Evolutionary conservation across 2,329 filamentous ascomycete genomes (phyloP).

Genomic region (Intubia oerlemansii): DNA sequence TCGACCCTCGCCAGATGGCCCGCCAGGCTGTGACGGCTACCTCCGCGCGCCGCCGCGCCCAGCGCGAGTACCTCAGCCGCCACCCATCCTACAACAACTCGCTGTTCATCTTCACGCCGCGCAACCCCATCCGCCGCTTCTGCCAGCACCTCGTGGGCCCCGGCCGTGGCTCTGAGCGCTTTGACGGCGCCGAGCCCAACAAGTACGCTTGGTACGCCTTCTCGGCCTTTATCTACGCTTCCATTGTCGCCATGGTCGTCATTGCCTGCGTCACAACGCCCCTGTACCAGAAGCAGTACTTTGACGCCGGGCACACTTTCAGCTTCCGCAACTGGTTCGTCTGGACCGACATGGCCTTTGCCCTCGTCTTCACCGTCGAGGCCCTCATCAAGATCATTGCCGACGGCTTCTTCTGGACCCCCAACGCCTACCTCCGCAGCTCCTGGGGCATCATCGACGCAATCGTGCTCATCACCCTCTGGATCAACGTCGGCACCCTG

Average conservation of each 20-base stretch:
- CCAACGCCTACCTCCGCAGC: conserved; percentile 89
- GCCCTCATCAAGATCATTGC: conserved; percentile 83
- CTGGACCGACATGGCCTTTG: conserved; percentile 82
- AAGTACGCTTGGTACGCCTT: conserved; percentile 83
- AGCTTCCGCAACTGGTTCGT: conserved; percentile 74
- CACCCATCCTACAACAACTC: conserved; percentile 88
- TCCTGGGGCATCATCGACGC: conserved; percentile 95
- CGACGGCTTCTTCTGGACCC: conserved; percentile 89
- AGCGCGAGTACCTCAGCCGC: conserved; percentile 71
- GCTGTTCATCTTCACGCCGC: conserved; percentile 64
- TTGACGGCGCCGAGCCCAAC: conserved; percentile 78
- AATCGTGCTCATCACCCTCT: conserved; percentile 75
- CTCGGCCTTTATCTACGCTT: conserved; percentile 80
- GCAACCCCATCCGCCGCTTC: conserved; percentile 55
- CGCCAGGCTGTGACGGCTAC: conserved; percentile 73
- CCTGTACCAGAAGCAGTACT: conserved; percentile 80
- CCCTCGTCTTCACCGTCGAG: conserved; percentile 66
- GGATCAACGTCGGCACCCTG: conserved; percentile 80
- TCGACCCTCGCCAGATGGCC: conserved; percentile 75
- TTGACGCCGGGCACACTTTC: conserved; percentile 33
- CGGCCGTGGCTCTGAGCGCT: conserved; percentile 64
- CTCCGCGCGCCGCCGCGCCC: conserved; percentile 63
- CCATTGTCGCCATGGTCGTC: conserved; percentile 94
- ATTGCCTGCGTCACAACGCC: conserved; percentile 89
- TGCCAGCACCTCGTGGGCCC: conserved; percentile 86